A percentile compares a stretch with the other conserved stretches of the same genome.
Conservation (phyloP, 768 basidiomycete genomes). For the Tephrocybe rancida region DNA sequence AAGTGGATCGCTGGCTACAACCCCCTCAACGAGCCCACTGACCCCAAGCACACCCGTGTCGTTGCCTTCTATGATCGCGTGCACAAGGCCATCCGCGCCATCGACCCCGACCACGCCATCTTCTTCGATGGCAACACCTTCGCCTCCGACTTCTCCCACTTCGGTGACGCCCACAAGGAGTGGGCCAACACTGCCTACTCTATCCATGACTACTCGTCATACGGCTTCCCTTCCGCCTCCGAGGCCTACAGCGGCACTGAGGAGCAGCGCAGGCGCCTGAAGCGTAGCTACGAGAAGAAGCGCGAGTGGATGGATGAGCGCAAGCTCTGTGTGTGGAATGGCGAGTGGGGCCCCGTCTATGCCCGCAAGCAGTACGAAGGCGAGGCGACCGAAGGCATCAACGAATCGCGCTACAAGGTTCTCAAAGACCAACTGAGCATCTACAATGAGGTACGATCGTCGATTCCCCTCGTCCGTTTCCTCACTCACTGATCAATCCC, state of each 20-base stretch:
- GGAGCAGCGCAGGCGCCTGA: conserved; percentile 53
- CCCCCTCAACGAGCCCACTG: conserved; percentile 82
- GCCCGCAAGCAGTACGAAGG: conserved; percentile 64
- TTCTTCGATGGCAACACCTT: conserved; percentile 89
- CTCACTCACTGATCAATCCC: background rate
- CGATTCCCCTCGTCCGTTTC: background rate
- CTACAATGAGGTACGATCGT: conserved; percentile 54
- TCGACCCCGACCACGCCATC: conserved; percentile 72
- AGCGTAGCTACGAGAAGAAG: conserved; percentile 70
- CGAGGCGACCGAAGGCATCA: conserved; percentile 62
- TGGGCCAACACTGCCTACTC: conserved; percentile 78
- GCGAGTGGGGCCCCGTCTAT: conserved; percentile 86
- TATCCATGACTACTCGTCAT: conserved; percentile 78
- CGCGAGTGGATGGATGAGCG: conserved; percentile 75
- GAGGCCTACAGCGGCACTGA: conserved; percentile 56
- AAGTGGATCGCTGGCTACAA: conserved; percentile 89
- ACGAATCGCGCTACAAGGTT: conserved; percentile 63
- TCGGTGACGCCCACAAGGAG: conserved; percentile 59
- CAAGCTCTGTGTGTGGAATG: conserved; percentile 73
- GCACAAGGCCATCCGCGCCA: conserved; percentile 67
- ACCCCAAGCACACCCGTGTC: conserved; percentile 65
- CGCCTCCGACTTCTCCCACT: conserved; percentile 76
- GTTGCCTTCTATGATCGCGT: conserved; percentile 69
- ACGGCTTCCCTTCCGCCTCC: conserved; percentile 67
- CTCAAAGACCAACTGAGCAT: conserved; percentile 75